Conservation (phyloP, 257 asterid species). For the Ajuga chamaepitys region DNA sequence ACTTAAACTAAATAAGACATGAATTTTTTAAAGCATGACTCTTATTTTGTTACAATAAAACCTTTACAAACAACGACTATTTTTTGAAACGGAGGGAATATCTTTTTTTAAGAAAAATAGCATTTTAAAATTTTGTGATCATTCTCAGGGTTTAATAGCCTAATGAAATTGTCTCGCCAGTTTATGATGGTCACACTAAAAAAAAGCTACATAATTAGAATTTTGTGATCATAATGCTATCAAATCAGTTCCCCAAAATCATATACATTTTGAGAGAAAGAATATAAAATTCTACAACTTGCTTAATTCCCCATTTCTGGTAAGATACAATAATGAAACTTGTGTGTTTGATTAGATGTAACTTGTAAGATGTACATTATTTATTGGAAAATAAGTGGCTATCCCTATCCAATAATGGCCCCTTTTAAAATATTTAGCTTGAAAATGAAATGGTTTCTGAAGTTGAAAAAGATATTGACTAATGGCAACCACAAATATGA, state of each 20-base stretch:
- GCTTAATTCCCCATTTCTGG: neutral
- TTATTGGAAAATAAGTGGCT: neutral
- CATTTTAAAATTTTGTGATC: too few relatives aligned
- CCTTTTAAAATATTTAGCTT: constrained; percentile 5
- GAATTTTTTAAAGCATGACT: too few relatives aligned
- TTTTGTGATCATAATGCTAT: too few relatives aligned
- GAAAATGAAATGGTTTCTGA: neutral
- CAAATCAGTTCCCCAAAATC: constrained; percentile 14
- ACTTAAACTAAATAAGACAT: too few relatives aligned
- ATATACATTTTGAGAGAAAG: neutral
- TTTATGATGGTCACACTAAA: neutral
- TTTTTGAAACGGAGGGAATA: too few relatives aligned
- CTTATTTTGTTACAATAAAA: too few relatives aligned
- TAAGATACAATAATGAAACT: neutral
- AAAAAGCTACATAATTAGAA: neutral
- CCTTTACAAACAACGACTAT: too few relatives aligned
- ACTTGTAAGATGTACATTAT: neutral
- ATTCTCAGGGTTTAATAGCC: too few relatives aligned
- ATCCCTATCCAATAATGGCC: constrained; percentile 4
- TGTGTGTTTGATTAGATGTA: neutral
- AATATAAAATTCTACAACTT: neutral
- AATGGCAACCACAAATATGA: constrained; percentile 14
- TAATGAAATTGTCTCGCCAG: too few relatives aligned
- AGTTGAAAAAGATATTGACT: constrained; percentile 7
- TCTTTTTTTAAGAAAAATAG: too few relatives aligned